Evolutionary conservation across 2,329 filamentous ascomycete genomes (phyloP).

Genomic region (Cyclaneusma minus): DNA sequence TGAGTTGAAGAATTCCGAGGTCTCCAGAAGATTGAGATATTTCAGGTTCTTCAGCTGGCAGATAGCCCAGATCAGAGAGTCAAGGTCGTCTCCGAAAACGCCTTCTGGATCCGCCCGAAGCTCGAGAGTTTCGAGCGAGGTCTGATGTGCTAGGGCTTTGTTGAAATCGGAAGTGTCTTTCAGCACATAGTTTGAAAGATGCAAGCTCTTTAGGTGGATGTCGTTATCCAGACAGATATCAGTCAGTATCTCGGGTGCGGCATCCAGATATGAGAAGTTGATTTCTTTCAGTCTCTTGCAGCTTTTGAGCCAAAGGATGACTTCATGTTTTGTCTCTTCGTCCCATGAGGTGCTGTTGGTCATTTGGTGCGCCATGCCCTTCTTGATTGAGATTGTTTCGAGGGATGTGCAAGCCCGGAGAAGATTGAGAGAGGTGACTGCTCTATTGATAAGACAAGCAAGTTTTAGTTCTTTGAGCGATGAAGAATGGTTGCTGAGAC

Average conservation of each 20-base stretch:
- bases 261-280: constrained; percentile 31
- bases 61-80: constrained; percentile 33
- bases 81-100: constrained; percentile 27
- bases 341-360: too few species aligned
- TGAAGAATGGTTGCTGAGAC: constrained; percentile 32
- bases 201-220: constrained; percentile 29
- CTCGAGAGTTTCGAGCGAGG: constrained; percentile 26
- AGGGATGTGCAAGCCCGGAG: constrained; percentile 32
- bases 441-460: constrained; percentile 28
- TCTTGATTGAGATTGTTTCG: constrained; percentile 30
- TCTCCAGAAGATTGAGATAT: constrained; percentile 33
- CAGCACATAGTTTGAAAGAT: constrained; percentile 30
- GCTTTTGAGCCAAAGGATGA: constrained; percentile 36
- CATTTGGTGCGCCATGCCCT: constrained; percentile 24
- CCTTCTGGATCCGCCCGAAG: constrained; percentile 31
- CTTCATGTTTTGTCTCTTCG: constrained; percentile 33
- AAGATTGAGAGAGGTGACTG: constrained; percentile 29
- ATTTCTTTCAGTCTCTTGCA: constrained; percentile 35
- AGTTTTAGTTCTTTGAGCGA: constrained; percentile 39
- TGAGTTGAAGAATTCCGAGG: constrained; percentile 33
- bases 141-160: constrained; percentile 32
- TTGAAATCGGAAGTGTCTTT: constrained; percentile 36
- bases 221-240: constrained; percentile 29
- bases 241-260: constrained; percentile 34
- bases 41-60: constrained; percentile 33